Conservation (phyloP, 2,329 filamentous ascomycete genomes). For the Verticillium zaregamsianum region DNA sequence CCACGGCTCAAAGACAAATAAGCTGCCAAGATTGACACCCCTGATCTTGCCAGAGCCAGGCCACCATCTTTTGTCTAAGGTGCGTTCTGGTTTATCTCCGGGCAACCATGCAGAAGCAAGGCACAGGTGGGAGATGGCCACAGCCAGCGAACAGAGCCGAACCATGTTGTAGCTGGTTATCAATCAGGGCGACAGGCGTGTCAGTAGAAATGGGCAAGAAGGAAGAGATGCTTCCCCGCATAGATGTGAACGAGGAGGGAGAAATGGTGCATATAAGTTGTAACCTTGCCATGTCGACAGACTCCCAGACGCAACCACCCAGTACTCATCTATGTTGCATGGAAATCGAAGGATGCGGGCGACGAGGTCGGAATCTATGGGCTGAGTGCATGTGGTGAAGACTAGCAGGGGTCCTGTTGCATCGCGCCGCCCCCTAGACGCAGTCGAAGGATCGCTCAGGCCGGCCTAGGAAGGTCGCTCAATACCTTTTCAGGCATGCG, state of each 20-base stretch:
- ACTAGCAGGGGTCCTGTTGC: neutral
- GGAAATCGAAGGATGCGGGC: neutral
- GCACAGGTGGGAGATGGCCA: neutral
- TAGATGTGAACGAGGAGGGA: neutral
- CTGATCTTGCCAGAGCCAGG: conserved; percentile 36
- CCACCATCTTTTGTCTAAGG: neutral
- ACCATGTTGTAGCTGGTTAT: neutral
- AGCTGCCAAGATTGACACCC: conserved; percentile 50
- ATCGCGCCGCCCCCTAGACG: neutral
- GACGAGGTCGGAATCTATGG: neutral
- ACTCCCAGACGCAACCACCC: neutral
- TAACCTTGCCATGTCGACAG: neutral
- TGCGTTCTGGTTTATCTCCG: neutral
- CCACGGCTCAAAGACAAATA: conserved; percentile 52
- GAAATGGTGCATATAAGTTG: neutral
- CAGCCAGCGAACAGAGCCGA: neutral
- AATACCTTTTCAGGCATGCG: neutral
- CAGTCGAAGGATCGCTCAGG: neutral
- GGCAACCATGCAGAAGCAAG: neutral
- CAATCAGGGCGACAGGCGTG: too few relatives aligned
- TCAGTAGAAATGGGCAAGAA: neutral
- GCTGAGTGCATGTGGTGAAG: neutral
- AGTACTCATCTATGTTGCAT: neutral
- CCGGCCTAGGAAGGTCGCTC: neutral
- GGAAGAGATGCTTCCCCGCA: neutral